Base-by-base conservation (phyloP, 148 eudicot species). In the Vaccinium darrowii region DNA sequence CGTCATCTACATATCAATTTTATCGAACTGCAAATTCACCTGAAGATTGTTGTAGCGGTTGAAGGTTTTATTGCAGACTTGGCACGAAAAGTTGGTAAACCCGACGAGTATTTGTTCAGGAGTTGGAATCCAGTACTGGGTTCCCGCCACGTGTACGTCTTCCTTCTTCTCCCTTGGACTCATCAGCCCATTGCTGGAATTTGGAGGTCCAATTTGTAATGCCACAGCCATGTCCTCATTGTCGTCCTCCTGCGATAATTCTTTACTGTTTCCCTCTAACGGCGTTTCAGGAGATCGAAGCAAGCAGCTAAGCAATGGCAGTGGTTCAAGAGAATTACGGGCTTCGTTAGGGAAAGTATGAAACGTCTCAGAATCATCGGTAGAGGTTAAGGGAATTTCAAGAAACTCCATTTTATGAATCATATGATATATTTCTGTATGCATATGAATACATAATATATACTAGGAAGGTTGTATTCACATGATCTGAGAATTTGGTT, bases 31-130 rank as follows among this genome's bases (percentile, higher is more conserved):
- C 8, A 30, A 72, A 11, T 49, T 30, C 81, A 95, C 98, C 98
- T 95, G 98, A 84, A 94, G 98, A 85, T 95, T 95, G 87, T 93
- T 95, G 87, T 94, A 90, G 73, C 98, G 98, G 71, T 90, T 94
- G 87, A 94, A 95, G 33, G 98, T 91, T 80, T 95, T 95, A 51
- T 88, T 72, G 88, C 98, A 95, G 51, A 95, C 86, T 52, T 92
- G 94, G 86, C 98, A 95, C 12, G 98, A 91, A 79, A 94, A 95
- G 86, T 94, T 91, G 9, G 98, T 93, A 89, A 94, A 93, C 3
- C 98, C 98, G 12, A 91, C 92, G 39, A 91, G 84, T 73, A 94
- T 94, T 52, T 95, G 95, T n/a, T 87, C 87, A 36, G 90, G 92
- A 82, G 87, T 91, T 11, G 98, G 98, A 81, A 93, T 91, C 98